These are phyloP conservation scores for Vigna unguiculata DNA, from an alignment of 306 rosid genomes.

Conservation along the genomic window DNA sequence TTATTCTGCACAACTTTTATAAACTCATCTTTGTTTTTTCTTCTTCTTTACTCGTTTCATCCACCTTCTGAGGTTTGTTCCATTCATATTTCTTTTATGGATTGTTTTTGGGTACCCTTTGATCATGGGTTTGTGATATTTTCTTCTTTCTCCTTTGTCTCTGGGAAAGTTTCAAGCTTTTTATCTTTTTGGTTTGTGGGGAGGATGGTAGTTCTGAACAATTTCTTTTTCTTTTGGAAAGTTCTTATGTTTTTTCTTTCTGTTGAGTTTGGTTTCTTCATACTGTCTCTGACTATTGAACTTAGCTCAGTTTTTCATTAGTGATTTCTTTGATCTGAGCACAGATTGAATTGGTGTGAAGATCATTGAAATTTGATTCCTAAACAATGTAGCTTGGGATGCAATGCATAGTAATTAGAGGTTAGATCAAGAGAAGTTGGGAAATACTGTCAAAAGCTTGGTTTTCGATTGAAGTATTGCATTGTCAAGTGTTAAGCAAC, in stretches of 20 bases:
- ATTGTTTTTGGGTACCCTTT: constrained; percentile 33
- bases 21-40: neutral
- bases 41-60: neutral
- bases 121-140: constrained; percentile 37
- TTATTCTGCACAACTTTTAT: neutral
- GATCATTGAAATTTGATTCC: neutral
- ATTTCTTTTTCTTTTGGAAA: neutral
- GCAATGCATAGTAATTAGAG: constrained; percentile 1
- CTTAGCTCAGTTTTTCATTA: neutral
- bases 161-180: constrained; percentile 15
- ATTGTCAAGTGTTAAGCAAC: neutral
- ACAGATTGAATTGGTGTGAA: neutral
- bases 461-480: neutral
- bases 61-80: constrained; percentile 53
- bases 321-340: constrained; percentile 39
- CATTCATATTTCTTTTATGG: neutral
- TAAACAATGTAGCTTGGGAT: neutral
- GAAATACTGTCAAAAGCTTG: neutral
- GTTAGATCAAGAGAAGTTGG: constrained; percentile 9
- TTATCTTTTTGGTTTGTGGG: constrained; percentile 19
- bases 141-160: neutral
- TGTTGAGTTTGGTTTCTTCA: neutral
- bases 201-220: constrained; percentile 3
- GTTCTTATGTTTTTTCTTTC: neutral
- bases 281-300: neutral